phyloP scores from a whole-genome alignment of 345 rosid species.

The Ailanthus altissimus region DNA sequence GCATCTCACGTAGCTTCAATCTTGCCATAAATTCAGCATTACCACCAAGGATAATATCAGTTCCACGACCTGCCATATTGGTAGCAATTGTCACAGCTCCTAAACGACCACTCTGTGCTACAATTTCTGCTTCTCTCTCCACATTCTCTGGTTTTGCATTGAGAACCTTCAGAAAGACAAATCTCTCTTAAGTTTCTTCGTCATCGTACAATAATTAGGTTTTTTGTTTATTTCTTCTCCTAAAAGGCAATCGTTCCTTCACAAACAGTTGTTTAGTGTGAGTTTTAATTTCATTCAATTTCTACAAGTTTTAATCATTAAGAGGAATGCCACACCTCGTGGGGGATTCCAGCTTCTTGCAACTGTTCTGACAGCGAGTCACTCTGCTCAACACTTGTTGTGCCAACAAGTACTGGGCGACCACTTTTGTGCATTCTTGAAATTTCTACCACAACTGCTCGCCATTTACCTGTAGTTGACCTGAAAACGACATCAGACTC shows the following conservation, averaged over 20 bases:
- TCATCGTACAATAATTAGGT: background rate
- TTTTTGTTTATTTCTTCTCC: conserved; percentile 4
- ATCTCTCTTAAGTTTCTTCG: conserved; percentile 23
- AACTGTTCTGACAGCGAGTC: conserved; percentile 82
- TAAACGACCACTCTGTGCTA: conserved; percentile 97
- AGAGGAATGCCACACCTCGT: conserved; percentile 61
- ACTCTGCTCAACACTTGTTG: conserved; percentile 99
- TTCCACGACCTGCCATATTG: conserved; percentile 99
- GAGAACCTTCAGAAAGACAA: conserved; percentile 63
- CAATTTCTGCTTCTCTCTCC: conserved; percentile 99
- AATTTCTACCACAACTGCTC: conserved; percentile 92
- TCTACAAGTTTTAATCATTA: conserved; percentile 8
- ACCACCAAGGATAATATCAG: conserved; percentile 97
- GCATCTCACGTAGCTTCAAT: conserved; percentile 94
- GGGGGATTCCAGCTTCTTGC: conserved; percentile 81
- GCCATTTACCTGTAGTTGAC: conserved; percentile 90
- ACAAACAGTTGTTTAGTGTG: background rate
- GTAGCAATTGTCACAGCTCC: conserved; percentile 99
- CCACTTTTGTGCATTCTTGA: conserved; percentile 95
- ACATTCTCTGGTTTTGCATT: conserved; percentile 99
- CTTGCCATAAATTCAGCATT: conserved; percentile 98
- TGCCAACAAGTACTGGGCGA: conserved; percentile 93
- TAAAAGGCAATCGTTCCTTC: background rate
- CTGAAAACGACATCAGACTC: conserved; percentile 97
- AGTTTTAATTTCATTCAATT: background rate